phyloP scores from a whole-genome alignment of 2,329 filamentous ascomycete genomes.

The Septoria linicola region DNA sequence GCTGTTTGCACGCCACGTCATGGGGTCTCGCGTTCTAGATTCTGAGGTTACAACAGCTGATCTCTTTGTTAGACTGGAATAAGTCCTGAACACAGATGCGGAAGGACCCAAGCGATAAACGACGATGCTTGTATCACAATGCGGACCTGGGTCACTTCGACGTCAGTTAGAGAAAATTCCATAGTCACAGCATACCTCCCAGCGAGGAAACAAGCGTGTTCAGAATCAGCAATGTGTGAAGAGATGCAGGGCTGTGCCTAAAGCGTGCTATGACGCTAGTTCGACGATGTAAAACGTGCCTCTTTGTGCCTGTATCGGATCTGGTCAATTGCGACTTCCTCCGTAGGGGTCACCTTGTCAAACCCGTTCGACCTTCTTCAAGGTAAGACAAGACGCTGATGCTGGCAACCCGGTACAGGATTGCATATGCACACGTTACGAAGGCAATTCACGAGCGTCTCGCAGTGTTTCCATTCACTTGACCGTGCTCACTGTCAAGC shows the following conservation, averaged over 20 bases:
- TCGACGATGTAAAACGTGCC: not conserved
- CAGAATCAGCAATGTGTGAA: not conserved
- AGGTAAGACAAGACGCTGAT: too few species aligned
- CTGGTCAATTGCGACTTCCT: not conserved
- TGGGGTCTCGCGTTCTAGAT: slow-evolving; percentile 15
- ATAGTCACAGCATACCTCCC: not conserved
- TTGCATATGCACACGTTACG: not conserved
- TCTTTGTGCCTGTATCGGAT: slow-evolving; percentile 9
- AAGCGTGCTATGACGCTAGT: not conserved
- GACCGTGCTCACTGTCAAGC: too few species aligned
- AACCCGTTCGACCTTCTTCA: not conserved
- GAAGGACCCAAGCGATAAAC: not conserved
- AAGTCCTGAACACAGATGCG: not conserved
- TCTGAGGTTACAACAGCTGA: slow-evolving; percentile 18
- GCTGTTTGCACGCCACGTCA: slow-evolving; percentile 10
- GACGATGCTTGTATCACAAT: not conserved
- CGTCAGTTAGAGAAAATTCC: not conserved
- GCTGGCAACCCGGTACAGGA: not conserved
- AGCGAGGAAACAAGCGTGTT: not conserved
- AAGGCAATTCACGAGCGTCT: not conserved
- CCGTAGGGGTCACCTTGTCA: not conserved
- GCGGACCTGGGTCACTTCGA: too few species aligned
- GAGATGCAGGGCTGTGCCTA: not conserved
- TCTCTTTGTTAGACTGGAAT: slow-evolving; percentile 30
- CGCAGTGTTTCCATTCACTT: not conserved